A percentile compares a stretch with the other conserved stretches of the same genome.
These are phyloP conservation scores for Chondrostereum purpureum DNA, from an alignment of 1,284 basidiomycete species.

Conservation along the genomic window DNA sequence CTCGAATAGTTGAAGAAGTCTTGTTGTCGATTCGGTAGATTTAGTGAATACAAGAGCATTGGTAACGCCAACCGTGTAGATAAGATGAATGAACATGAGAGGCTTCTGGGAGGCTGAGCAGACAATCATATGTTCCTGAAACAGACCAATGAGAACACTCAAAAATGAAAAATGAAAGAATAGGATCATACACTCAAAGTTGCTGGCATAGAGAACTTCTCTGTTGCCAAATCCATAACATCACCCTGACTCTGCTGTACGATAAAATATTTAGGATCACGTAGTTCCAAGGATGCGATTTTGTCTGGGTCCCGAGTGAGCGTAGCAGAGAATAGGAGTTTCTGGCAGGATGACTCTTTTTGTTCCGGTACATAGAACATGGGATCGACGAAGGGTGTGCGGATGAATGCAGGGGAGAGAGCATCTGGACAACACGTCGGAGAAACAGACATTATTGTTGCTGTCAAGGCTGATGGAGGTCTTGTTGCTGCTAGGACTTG, in stretches of 20 bases:
- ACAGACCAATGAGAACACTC: background rate
- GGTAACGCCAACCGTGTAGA: slow-evolving; percentile 53
- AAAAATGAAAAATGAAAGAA: slow-evolving; percentile 4
- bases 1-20: slow-evolving; percentile 79
- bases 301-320: slow-evolving; percentile 92
- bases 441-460: slow-evolving; percentile 5
- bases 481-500: slow-evolving; percentile 72
- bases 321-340: slow-evolving; percentile 95
- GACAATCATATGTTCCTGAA: slow-evolving; percentile 85
- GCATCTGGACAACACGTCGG: slow-evolving; percentile 38
- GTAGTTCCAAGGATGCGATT: slow-evolving; percentile 76
- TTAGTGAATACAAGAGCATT: slow-evolving; percentile 94
- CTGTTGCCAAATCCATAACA: slow-evolving; percentile 53
- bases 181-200: slow-evolving; percentile 54
- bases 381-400: slow-evolving; percentile 33
- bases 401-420: slow-evolving; percentile 51
- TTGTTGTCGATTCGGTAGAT: slow-evolving; percentile 83
- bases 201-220: slow-evolving; percentile 79
- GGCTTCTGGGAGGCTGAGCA: slow-evolving; percentile 82
- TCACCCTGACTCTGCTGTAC: slow-evolving; percentile 47
- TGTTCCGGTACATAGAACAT: slow-evolving; percentile 49
- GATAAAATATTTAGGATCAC: slow-evolving; percentile 84
- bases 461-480: slow-evolving; percentile 27
- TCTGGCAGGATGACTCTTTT: slow-evolving; percentile 75
- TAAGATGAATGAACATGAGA: slow-evolving; percentile 82